Percentiles rank a stretch among this genome's conserved stretches.
These are phyloP conservation scores for Ceratocystis huliohia DNA, from an alignment of 2,329 filamentous ascomycete genomes.

Conservation along the genomic window DNA sequence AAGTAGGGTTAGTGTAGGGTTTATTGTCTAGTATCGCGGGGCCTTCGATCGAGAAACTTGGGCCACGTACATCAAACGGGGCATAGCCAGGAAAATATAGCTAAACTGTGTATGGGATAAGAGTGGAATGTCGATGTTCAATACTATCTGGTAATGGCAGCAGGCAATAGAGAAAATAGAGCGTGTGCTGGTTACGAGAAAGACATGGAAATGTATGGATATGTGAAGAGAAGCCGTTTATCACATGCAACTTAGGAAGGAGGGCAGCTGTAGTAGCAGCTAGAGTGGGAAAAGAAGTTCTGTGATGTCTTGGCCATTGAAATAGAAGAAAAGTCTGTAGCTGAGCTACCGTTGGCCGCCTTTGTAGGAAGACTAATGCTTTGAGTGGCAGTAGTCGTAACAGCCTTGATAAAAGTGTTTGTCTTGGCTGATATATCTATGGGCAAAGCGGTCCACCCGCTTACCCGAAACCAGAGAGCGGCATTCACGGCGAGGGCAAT, in stretches of 20 bases:
- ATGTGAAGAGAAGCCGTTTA: neutral
- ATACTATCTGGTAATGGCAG: no score
- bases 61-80: no score
- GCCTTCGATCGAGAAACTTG: no score
- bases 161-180: no score
- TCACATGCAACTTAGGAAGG: neutral
- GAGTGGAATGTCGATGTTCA: no score
- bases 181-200: neutral
- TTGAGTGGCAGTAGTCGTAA: neutral
- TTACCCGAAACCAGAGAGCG: neutral
- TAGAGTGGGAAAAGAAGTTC: neutral
- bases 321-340: neutral
- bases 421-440: neutral
- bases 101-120: no score
- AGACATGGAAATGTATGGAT: neutral
- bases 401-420: neutral
- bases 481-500: neutral
- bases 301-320: constrained; percentile 9
- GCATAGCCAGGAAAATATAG: no score
- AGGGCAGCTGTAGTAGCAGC: constrained; percentile 2
- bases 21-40: no score
- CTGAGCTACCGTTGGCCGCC: neutral
- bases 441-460: no score
- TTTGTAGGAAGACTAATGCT: neutral
- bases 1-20: no score